Conservation (phyloP, 768 basidiomycete species). For the Collybia nuda region DNA sequence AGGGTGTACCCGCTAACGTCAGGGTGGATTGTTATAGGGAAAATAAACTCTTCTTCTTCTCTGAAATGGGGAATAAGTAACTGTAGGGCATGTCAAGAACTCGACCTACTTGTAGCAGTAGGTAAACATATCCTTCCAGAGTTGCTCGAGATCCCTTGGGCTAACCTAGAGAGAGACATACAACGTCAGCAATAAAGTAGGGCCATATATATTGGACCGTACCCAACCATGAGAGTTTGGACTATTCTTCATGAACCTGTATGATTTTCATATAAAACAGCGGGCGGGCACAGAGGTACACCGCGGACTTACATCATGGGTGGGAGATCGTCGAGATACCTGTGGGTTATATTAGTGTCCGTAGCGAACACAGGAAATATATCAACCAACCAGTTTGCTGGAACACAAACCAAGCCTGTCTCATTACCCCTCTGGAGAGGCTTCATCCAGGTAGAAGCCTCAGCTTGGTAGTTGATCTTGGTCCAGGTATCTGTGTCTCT, state of each 20-base stretch:
- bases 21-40: slow-evolving; percentile 78
- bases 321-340: slow-evolving; percentile 73
- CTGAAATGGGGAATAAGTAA: slow-evolving; percentile 23
- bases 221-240: slow-evolving; percentile 77
- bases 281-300: background rate
- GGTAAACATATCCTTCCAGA: slow-evolving; percentile 76
- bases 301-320: slow-evolving; percentile 58
- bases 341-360: slow-evolving; percentile 10
- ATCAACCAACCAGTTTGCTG: slow-evolving; percentile 59
- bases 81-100: background rate
- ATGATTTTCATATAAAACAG: background rate
- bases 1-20: slow-evolving; percentile 66
- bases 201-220: background rate
- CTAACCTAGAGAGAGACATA: slow-evolving; percentile 46
- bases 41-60: slow-evolving; percentile 66
- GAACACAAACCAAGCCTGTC: slow-evolving; percentile 60
- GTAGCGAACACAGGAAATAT: background rate
- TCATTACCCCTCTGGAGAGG: slow-evolving; percentile 62
- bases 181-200: background rate
- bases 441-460: slow-evolving; percentile 73
- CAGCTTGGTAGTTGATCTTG: slow-evolving; percentile 62
- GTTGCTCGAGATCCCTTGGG: slow-evolving; percentile 59
- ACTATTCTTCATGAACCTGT: slow-evolving; percentile 68
- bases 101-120: slow-evolving; percentile 56
- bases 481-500: slow-evolving; percentile 71